Base-by-base conservation (phyloP, 2,329 filamentous ascomycete genomes). In the Colletotrichum chlorophyti region DNA sequence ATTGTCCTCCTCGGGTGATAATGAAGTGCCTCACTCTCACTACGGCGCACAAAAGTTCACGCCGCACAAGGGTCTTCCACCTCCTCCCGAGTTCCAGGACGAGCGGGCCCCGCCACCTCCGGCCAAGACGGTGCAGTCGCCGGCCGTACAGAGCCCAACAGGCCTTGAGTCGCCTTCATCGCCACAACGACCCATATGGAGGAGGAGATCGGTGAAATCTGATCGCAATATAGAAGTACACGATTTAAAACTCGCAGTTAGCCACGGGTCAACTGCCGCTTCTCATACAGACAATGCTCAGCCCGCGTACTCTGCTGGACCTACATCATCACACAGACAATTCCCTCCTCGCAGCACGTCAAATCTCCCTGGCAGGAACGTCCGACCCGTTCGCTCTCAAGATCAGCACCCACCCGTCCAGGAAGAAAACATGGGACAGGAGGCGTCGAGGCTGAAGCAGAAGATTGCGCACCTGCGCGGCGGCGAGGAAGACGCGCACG, bases 181-280 rank as follows among this genome's bases (percentile, higher is more conserved):
- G 21, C 65, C 66, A 43, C 67, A 69, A 26, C 65, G 69, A 38
- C 70, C 77, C 42, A 67, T 77, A 41, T 84, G 81, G 82, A 76
- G 77, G 54, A 75, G 83, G 49, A 77, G 83, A 41, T 82, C 81
- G 12, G 70, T 77, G 23, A 84, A 80, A 66, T 74, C 73, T 52
- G 79, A 83, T 51, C 73, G 74, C 49, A 76, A 70, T 60, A 67
- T 80, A 29, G 75, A 79, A 42, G 73, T 84, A 5, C 69, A 80
- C 8, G 76, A 79, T 54, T 75, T 85, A 47, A 80, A 79, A 58
- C 71, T 85, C 51, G 66, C 76, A 45, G 65, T 70, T 35, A 83
- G 79, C 53, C 75, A 83, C 69, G 80, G 81, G 32, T 83, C 81
- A 17, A 83, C 81, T 5, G 76, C 76, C 15, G 71, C 73, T 32